Evolutionary conservation across 768 basidiomycete genomes (phyloP).

Genomic region (Gloeostereum incarnatum): DNA sequence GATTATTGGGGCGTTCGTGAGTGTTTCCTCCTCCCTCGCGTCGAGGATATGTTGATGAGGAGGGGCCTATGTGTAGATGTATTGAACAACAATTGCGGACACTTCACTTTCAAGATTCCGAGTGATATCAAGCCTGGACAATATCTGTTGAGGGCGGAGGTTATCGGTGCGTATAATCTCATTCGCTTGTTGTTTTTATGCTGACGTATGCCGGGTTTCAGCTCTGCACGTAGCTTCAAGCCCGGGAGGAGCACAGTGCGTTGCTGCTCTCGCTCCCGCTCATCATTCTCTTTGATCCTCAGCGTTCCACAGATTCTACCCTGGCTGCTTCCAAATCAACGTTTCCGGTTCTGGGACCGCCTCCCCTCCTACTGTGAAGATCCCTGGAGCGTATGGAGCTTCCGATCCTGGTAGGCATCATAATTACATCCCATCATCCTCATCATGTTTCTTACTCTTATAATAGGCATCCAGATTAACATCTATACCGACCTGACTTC

Average conservation of each 20-base stretch:
- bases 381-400: conserved; percentile 34
- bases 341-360: conserved; percentile 22
- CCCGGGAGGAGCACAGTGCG: no score
- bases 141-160: conserved; percentile 37
- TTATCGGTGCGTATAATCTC: conserved; percentile 22
- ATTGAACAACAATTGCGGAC: conserved; percentile 41
- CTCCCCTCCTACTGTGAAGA: conserved; percentile 23
- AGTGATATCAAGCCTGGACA: conserved; percentile 29
- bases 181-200: neutral
- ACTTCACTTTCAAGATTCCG: conserved; percentile 40
- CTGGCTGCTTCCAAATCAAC: no score
- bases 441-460: no score
- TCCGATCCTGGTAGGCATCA: no score
- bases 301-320: conserved; percentile 5
- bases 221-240: no score
- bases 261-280: no score
- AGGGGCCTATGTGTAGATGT: conserved; percentile 13
- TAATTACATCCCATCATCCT: no score
- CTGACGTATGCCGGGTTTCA: neutral
- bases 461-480: conserved; percentile 38
- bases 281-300: no score
- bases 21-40: conserved; percentile 3
- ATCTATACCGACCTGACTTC: conserved; percentile 32
- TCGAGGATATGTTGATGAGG: neutral
- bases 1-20: conserved; percentile 34